These are phyloP conservation scores for Microstroma glucosiphilum DNA, from an alignment of 1,284 basidiomycete species.

Conservation along the genomic window DNA sequence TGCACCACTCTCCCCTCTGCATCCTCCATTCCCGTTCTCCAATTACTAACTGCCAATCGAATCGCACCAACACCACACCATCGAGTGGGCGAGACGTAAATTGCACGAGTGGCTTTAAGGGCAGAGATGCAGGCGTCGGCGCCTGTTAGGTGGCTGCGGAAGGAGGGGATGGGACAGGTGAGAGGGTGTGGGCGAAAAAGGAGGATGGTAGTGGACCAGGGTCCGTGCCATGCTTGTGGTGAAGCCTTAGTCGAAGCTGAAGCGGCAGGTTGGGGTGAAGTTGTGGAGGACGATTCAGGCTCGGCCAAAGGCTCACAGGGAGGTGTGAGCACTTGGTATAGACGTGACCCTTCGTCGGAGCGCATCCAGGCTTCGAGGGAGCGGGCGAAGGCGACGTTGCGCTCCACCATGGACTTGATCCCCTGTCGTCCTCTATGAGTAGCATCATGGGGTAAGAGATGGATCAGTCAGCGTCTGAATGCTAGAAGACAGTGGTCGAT, in stretches of 20 bases:
- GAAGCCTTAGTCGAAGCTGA: not conserved
- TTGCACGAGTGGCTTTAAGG: conserved; percentile 52
- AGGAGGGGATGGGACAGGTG: conserved; percentile 23
- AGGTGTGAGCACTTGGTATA: conserved; percentile 21
- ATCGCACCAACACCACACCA: conserved; percentile 53
- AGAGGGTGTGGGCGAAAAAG: conserved; percentile 52
- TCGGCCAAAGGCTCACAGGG: conserved; percentile 51
- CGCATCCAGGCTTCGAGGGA: conserved; percentile 50
- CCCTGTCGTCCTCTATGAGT: conserved; percentile 51
- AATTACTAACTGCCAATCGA: conserved; percentile 56
- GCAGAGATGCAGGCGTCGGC: conserved; percentile 39
- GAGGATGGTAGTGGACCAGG: conserved; percentile 46
- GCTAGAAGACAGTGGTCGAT: not conserved
- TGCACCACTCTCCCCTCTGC: not conserved
- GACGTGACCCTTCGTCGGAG: conserved; percentile 8
- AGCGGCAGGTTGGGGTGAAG: not conserved
- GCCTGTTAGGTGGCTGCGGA: conserved; percentile 26
- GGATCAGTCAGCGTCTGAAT: not conserved
- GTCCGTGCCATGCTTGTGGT: conserved; percentile 16
- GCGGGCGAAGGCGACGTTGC: conserved; percentile 54
- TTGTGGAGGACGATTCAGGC: too few species aligned
- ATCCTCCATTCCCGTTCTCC: conserved; percentile 50
- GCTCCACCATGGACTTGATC: conserved; percentile 52
- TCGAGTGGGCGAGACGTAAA: conserved; percentile 54
- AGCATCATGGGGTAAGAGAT: not conserved